Conservation (phyloP, 176 grass and related monocot genomes). For the Zea luxurians region DNA sequence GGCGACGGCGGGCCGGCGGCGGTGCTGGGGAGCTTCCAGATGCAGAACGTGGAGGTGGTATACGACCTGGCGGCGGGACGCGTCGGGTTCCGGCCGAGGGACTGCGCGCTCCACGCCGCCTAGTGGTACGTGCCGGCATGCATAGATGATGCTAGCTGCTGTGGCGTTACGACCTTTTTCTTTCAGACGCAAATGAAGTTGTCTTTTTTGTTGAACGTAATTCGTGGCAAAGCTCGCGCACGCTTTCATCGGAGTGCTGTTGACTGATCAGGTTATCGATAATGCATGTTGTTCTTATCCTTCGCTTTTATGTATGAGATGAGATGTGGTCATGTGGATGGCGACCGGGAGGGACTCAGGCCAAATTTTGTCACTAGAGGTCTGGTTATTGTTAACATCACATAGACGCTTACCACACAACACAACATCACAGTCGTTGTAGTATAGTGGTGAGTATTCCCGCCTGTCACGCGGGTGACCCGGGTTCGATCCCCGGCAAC, state of each 20-base stretch:
- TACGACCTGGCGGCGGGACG: slow-evolving; percentile 45
- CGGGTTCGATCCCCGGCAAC: slow-evolving; percentile 98
- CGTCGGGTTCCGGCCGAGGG: slow-evolving; percentile 45
- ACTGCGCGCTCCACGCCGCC: slow-evolving; percentile 22
- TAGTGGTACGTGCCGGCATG: background rate
- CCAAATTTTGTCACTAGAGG: no score
- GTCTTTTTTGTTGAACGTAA: background rate
- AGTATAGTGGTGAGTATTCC: slow-evolving; percentile 49
- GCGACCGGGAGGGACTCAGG: no score
- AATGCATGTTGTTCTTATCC: background rate
- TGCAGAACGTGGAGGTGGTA: slow-evolving; percentile 57
- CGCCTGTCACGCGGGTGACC: slow-evolving; percentile 86
- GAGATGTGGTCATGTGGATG: background rate
- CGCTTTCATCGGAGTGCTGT: background rate
- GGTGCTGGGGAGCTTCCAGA: slow-evolving; percentile 53
- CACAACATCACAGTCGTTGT: background rate
- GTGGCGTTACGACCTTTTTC: background rate
- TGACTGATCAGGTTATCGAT: background rate
- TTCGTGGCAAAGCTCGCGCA: background rate
- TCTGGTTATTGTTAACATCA: no score
- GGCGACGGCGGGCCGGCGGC: slow-evolving; percentile 24
- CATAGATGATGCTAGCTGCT: background rate
- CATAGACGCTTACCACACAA: no score
- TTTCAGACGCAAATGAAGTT: background rate
- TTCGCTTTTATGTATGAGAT: background rate